Conservation (phyloP, 495 filamentous ascomycete species). For the Clohesyomyces aquaticus region DNA sequence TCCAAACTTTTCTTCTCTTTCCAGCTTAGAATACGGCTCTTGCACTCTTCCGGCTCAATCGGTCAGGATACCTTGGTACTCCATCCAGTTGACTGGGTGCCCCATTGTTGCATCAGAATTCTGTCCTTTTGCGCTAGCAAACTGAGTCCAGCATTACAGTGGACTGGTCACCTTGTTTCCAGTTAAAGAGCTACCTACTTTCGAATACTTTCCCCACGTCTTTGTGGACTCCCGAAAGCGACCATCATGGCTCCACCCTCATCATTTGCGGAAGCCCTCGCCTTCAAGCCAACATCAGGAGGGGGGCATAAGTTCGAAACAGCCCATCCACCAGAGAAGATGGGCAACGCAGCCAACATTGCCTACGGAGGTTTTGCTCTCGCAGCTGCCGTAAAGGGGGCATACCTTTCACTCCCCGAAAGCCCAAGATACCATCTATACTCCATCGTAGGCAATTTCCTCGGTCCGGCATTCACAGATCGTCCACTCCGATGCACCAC, state of each 20-base stretch:
- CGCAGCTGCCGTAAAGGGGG: conserved; percentile 26
- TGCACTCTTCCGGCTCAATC: not conserved
- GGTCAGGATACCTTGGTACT: not conserved
- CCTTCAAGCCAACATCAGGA: not conserved
- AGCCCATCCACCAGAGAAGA: conserved; percentile 16
- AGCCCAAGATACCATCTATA: conserved; percentile 31
- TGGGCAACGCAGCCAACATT: conserved; percentile 34
- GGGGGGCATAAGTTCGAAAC: conserved; percentile 6
- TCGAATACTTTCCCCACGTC: too few relatives aligned
- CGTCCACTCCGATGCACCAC: conserved; percentile 17
- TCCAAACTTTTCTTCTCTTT: not conserved
- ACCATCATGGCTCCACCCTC: not conserved
- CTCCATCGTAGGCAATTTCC: conserved; percentile 31
- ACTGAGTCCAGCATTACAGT: not conserved
- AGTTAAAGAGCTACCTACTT: too few relatives aligned
- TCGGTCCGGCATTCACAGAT: conserved; percentile 38
- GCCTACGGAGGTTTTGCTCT: conserved; percentile 40
- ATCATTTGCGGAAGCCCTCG: conserved; percentile 11
- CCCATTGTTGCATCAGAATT: not conserved
- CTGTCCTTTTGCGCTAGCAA: not conserved
- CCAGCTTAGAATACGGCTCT: not conserved
- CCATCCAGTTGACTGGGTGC: not conserved
- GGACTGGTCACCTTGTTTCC: not conserved
- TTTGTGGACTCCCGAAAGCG: not conserved
- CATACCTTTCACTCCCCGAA: conserved; percentile 18